A percentile compares a stretch with the other conserved stretches of the same genome.
Conservation (phyloP, 192 early-diverging fungal genomes). For the Coemansia sp. region DNA sequence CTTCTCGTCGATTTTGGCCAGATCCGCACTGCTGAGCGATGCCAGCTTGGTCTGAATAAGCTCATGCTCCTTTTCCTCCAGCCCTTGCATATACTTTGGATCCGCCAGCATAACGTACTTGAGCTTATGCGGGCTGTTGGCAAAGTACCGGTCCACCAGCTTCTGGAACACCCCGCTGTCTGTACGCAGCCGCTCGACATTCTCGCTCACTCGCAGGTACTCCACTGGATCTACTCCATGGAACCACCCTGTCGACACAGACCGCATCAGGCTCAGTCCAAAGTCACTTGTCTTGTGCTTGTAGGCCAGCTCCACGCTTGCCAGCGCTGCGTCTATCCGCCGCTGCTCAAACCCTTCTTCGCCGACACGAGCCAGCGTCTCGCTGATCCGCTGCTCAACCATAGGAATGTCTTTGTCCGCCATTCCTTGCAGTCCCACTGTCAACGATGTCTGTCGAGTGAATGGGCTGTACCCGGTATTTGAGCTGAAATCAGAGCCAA, state of each 20-base stretch:
- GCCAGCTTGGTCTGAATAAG: conserved; percentile 63
- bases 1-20: conserved; percentile 60
- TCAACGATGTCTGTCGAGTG: conserved; percentile 59
- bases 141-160: conserved; percentile 72
- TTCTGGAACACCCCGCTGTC: conserved; percentile 71
- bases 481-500: conserved; percentile 86
- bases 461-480: conserved; percentile 86
- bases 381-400: conserved; percentile 66
- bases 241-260: conserved; percentile 77
- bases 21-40: conserved; percentile 61
- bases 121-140: conserved; percentile 76
- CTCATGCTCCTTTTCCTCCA: conserved; percentile 63
- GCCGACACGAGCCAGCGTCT: conserved; percentile 65
- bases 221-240: conserved; percentile 85
- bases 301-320: conserved; percentile 84
- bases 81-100: conserved; percentile 58
- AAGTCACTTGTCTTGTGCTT: conserved; percentile 89
- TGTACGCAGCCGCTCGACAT: conserved; percentile 67
- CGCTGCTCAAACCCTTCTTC: conserved; percentile 74
- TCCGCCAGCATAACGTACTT: conserved; percentile 82
- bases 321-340: conserved; percentile 80
- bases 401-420: conserved; percentile 58
- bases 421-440: conserved; percentile 89
- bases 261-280: conserved; percentile 78
- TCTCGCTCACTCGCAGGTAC: conserved; percentile 74